These are phyloP conservation scores for Kalmanozyma brasiliensis DNA, from an alignment of 1,284 basidiomycete genomes.

Conservation along the genomic window DNA sequence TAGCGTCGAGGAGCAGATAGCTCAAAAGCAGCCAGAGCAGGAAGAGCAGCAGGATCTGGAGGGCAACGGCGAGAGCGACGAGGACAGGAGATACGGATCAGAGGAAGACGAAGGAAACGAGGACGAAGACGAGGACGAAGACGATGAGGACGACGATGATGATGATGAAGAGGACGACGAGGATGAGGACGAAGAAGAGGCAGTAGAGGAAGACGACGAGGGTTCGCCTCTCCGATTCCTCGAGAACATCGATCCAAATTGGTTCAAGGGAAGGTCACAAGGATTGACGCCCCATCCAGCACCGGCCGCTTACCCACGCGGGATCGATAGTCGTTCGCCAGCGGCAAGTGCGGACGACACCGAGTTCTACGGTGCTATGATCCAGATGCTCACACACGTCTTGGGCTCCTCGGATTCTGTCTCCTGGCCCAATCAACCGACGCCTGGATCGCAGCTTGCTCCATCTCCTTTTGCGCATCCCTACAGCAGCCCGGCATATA, in stretches of 20 bases:
- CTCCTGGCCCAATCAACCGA: slow-evolving; percentile 41
- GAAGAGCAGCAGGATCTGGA: too few species aligned
- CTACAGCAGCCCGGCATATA: slow-evolving; percentile 41
- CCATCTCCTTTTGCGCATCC: slow-evolving; percentile 33
- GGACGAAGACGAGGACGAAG: slow-evolving; percentile 15
- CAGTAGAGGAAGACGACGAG: slow-evolving; percentile 38
- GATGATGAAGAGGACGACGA: slow-evolving; percentile 16
- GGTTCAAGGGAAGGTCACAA: slow-evolving; percentile 12
- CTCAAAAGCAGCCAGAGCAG: not conserved
- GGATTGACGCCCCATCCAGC: slow-evolving; percentile 3
- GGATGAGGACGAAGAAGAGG: slow-evolving; percentile 16
- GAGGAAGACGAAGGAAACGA: slow-evolving; percentile 7
- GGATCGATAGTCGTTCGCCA: slow-evolving; percentile 4
- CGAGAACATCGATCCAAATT: slow-evolving; percentile 30
- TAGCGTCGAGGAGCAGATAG: not conserved
- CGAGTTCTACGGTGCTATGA: slow-evolving; percentile 57
- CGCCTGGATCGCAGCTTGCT: slow-evolving; percentile 37
- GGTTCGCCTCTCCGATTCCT: slow-evolving; percentile 42
- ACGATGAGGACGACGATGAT: slow-evolving; percentile 15
- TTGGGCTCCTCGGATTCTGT: slow-evolving; percentile 52
- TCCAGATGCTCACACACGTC: slow-evolving; percentile 60
- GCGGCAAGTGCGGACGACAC: slow-evolving; percentile 28
- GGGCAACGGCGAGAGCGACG: too few species aligned
- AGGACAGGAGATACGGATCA: too few species aligned
- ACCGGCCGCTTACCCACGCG: not conserved